Evolutionary conservation across 2,329 filamentous ascomycete genomes (phyloP), one percentile per base, ranked within the genome.

Genomic region (Neurospora crassa): DNA sequence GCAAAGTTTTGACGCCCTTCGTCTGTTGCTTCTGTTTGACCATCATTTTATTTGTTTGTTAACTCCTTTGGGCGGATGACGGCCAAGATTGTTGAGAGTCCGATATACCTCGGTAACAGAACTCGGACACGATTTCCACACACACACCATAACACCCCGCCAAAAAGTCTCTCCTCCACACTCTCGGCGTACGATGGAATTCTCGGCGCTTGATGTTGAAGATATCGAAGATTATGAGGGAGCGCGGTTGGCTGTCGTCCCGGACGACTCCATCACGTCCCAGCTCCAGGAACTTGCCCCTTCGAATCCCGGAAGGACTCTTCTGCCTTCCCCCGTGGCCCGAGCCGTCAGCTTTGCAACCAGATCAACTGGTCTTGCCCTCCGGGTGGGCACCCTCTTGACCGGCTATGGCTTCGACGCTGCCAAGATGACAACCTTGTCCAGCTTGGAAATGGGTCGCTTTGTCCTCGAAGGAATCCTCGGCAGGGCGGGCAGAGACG

Each of bases 311-410:
- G 72, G 73, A 53, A 68, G 67, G 41, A 74, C 75, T 11, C 74
- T 91, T 20, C 83, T 91, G 0, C 89, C 89, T 0, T 76, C 79
- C 1, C 82, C 87, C 0, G 78, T 91, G 67, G 89, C 89, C 42
- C 86, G 84, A 69, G 84, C 84, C 40, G 84, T 91, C 70, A 90
- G 88, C 74, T 80, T 90, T 67, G 86, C 88, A 12, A 88, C 88
- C 2, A 84, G 87, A 70, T 89, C 88, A 3, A 87, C 88, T 18
- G 85, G 86, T 40, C 81, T 90, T 34, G 85, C 85, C 41, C 82
- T 89, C 34, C 85, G 86, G 6, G 78, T 87, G 47, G 83, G 85
- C 53, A 85, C 85, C 3, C 77, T 85, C n/a, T 80, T 88, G 42
- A 82, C 85, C 53, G 83, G 83, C 16, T 87, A 84, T 74, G 81